Percentiles rank a stretch among this genome's conserved stretches.
Conservation (phyloP, 768 basidiomycete species). For the Mycena olivaceomarginata region DNA sequence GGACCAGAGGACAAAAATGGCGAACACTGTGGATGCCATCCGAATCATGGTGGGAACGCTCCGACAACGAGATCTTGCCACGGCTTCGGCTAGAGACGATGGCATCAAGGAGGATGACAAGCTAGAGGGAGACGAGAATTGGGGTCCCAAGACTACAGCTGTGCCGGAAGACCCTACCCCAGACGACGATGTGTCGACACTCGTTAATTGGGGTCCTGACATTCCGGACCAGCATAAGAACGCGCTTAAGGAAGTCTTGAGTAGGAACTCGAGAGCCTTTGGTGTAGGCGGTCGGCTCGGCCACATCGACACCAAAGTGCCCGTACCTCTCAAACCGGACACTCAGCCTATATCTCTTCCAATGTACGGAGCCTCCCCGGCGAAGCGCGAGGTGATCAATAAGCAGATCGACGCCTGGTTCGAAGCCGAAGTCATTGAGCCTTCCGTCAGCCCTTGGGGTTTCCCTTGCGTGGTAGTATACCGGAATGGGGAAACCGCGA, state of each 20-base stretch:
- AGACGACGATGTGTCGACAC: background rate
- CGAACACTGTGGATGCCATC: background rate
- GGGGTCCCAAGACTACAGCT: background rate
- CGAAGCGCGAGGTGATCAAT: no score
- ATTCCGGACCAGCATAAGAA: background rate
- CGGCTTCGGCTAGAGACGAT: no score
- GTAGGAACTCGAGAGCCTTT: constrained; percentile 42
- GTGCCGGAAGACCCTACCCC: background rate
- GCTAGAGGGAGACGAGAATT: background rate
- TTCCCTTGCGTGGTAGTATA: no score
- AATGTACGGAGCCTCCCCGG: no score
- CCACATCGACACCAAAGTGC: constrained; percentile 40
- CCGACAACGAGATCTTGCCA: background rate
- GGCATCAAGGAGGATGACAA: background rate
- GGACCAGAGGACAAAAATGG: background rate
- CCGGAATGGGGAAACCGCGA: no score
- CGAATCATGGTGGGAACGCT: background rate
- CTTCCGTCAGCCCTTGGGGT: no score
- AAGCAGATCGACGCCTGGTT: no score
- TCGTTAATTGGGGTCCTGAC: background rate
- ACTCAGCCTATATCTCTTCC: no score
- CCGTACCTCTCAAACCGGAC: constrained; percentile 22
- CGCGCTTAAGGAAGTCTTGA: constrained; percentile 13
- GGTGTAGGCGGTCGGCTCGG: constrained; percentile 49
- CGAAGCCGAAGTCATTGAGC: no score